Conservation (phyloP, 148 eudicot species). For the Oxyria digyna region DNA sequence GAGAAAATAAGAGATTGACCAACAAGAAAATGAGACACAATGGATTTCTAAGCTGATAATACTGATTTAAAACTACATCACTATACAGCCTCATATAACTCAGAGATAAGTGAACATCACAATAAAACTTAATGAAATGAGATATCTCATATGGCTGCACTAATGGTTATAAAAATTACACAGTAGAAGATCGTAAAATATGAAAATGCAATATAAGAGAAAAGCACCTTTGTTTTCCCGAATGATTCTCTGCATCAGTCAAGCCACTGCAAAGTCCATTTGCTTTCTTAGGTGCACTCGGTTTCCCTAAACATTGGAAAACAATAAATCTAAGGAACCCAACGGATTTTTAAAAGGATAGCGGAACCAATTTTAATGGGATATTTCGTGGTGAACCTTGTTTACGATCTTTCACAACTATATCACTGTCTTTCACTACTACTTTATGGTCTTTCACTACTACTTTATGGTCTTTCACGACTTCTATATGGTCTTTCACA, state of each 20-base stretch:
- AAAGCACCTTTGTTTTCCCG: constrained; percentile 68
- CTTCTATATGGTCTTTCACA: not conserved
- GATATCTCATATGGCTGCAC: not conserved
- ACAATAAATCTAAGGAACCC: not conserved
- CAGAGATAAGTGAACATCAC: not conserved
- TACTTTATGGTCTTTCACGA: not conserved
- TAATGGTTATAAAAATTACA: not conserved
- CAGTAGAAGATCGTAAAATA: not conserved
- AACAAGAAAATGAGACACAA: not conserved
- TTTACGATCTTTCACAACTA: not conserved
- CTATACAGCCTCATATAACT: not conserved
- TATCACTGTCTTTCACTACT: not conserved
- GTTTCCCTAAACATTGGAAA: constrained; percentile 16
- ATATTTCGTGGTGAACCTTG: not conserved
- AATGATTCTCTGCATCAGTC: constrained; percentile 28
- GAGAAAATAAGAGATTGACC: not conserved
- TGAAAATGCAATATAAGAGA: not conserved
- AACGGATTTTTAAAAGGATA: not conserved
- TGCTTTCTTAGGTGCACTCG: constrained; percentile 24
- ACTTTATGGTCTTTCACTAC: not conserved
- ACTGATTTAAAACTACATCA: not conserved
- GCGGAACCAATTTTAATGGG: not conserved
- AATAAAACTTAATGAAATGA: not conserved
- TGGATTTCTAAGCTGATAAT: not conserved
- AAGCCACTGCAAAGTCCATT: constrained; percentile 17